Evolutionary conservation across 352 stramenopile species (phyloP).

Genomic region (Phytophthora kernoviae): DNA sequence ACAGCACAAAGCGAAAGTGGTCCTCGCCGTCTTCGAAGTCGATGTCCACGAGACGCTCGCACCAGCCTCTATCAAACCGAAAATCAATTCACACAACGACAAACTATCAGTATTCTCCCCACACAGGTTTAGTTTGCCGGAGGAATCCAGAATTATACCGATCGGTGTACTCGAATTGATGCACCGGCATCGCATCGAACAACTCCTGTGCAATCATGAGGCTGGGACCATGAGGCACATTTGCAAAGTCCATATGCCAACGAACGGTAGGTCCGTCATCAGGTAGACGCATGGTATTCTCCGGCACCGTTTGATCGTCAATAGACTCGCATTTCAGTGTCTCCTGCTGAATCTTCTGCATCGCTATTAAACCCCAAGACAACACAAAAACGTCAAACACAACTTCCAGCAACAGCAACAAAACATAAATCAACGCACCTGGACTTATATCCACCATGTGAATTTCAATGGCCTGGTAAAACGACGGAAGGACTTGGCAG

Average conservation of each 20-base stretch:
- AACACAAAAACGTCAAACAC: constrained; percentile 4
- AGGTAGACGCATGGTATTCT: constrained; percentile 57
- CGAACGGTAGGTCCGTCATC: constrained; percentile 55
- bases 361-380: constrained; percentile 38
- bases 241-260: constrained; percentile 90
- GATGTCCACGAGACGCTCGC: constrained; percentile 94
- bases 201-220: constrained; percentile 95
- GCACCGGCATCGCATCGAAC: constrained; percentile 94
- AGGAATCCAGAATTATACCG: constrained; percentile 37
- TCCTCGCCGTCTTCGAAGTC: constrained; percentile 79
- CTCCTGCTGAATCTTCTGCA: constrained; percentile 91
- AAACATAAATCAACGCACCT: constrained; percentile 7
- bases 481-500: constrained; percentile 86
- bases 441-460: constrained; percentile 94
- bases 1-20: constrained; percentile 94
- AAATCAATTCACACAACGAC: constrained; percentile 2
- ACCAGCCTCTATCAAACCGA: constrained; percentile 77
- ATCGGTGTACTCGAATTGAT: constrained; percentile 95
- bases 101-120: background rate
- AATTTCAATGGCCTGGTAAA: constrained; percentile 85
- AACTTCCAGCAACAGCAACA: constrained; percentile 7
- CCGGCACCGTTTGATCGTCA: constrained; percentile 26
- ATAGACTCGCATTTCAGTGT: constrained; percentile 65
- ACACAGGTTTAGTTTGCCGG: background rate
- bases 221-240: constrained; percentile 77